These are phyloP conservation scores for Halophytophthora batemanensis DNA, from an alignment of 352 stramenopile genomes.

Conservation along the genomic window DNA sequence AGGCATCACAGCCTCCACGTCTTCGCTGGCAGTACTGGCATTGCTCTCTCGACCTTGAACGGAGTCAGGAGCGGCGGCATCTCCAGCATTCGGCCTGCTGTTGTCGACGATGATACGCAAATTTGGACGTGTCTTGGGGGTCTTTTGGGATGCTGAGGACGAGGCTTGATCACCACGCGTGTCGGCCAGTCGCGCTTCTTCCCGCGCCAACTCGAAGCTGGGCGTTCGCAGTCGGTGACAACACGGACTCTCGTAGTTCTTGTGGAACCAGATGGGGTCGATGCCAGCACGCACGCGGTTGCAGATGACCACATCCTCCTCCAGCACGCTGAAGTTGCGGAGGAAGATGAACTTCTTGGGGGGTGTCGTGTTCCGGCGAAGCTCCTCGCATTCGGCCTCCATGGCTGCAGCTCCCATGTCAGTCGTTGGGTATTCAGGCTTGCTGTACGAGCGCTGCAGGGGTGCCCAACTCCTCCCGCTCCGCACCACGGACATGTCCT, in stretches of 20 bases:
- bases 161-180: too few relatives aligned
- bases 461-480: conserved; percentile 19
- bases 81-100: too few relatives aligned
- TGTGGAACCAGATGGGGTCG: conserved; percentile 40
- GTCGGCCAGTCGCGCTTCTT: conserved; percentile 42
- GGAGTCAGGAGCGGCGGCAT: too few relatives aligned
- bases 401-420: conserved; percentile 49
- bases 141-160: too few relatives aligned
- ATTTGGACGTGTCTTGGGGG: too few relatives aligned
- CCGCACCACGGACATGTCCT: conserved; percentile 29
- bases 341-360: conserved; percentile 55
- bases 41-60: too few relatives aligned
- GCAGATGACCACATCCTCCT: conserved; percentile 68
- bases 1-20: too few relatives aligned
- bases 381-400: conserved; percentile 40
- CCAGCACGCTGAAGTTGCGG: conserved; percentile 59
- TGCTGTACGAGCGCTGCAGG: conserved; percentile 51
- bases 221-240: conserved; percentile 49
- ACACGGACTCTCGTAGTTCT: conserved; percentile 29
- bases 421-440: conserved; percentile 58
- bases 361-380: too few relatives aligned
- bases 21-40: too few relatives aligned
- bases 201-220: conserved; percentile 43
- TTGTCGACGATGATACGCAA: too few relatives aligned
- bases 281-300: conserved; percentile 62